Conservation (phyloP, 768 basidiomycete species). For the Lactarius quietus region DNA sequence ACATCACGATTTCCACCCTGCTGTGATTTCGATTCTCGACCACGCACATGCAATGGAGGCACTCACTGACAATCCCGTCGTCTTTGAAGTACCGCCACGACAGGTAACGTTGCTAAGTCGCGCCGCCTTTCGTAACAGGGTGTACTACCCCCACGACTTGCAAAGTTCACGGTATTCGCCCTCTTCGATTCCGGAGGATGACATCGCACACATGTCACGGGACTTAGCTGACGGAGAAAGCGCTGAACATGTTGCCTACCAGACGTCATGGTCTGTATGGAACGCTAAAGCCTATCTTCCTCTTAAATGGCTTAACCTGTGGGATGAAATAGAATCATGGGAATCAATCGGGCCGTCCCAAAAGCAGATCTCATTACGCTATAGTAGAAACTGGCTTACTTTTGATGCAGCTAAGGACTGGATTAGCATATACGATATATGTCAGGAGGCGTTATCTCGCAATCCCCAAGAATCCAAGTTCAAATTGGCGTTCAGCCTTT, state of each 20-base stretch:
- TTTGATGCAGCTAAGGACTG: constrained; percentile 7
- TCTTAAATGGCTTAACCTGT: not conserved
- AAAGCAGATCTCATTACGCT: not conserved
- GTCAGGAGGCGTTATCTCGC: not conserved
- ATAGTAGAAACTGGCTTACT: constrained; percentile 11
- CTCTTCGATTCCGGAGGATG: not conserved
- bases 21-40: not conserved
- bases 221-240: not conserved
- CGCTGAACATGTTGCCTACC: not conserved
- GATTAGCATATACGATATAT: not conserved
- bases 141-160: constrained; percentile 6
- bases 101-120: not conserved
- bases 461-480: not conserved
- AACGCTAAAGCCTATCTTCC: not conserved
- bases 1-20: constrained; percentile 1
- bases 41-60: constrained; percentile 7
- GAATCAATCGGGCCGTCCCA: not conserved
- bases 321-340: constrained; percentile 1
- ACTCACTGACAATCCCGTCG: not conserved
- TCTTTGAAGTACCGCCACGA: not conserved
- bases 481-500: constrained; percentile 2
- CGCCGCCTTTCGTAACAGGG: constrained; percentile 6
- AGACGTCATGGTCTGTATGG: constrained; percentile 1
- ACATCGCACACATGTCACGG: not conserved
- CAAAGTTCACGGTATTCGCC: not conserved